These are phyloP conservation scores for Phytophthora parvispora DNA, from an alignment of 352 stramenopile species.

Conservation along the genomic window DNA sequence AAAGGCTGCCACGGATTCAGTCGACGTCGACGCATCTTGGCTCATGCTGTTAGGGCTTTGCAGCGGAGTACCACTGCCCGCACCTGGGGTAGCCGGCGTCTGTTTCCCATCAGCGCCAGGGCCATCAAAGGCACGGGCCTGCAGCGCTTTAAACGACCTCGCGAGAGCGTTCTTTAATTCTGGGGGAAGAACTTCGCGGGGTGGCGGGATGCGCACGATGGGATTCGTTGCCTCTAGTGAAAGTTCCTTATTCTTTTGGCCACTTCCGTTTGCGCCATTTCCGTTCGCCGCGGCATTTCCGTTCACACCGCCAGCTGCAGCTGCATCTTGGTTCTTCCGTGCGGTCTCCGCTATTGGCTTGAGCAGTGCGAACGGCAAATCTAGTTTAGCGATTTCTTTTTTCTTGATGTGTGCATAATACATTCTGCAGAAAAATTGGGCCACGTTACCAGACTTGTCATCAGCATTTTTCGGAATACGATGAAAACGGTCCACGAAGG, in stretches of 20 bases:
- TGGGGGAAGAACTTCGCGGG: constrained; percentile 72
- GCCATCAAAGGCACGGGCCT: constrained; percentile 71
- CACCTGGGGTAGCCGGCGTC: constrained; percentile 40
- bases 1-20: constrained; percentile 47
- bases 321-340: constrained; percentile 84
- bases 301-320: constrained; percentile 31
- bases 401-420: constrained; percentile 89
- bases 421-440: constrained; percentile 88
- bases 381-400: constrained; percentile 82
- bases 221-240: constrained; percentile 79
- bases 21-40: constrained; percentile 38
- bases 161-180: constrained; percentile 81
- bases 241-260: constrained; percentile 79
- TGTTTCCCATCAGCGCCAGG: constrained; percentile 48
- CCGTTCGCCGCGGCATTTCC: constrained; percentile 28
- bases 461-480: constrained; percentile 73
- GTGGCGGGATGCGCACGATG: constrained; percentile 79
- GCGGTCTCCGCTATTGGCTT: constrained; percentile 80
- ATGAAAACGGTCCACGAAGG: constrained; percentile 88
- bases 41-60: constrained; percentile 70
- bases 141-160: constrained; percentile 81
- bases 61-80: constrained; percentile 63
- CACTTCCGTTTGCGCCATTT: constrained; percentile 35
- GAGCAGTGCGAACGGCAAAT: constrained; percentile 78
- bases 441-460: constrained; percentile 76